Evolutionary conservation across 2,329 filamentous ascomycete species (phyloP).

Genomic region (Aspergillus fructus): DNA sequence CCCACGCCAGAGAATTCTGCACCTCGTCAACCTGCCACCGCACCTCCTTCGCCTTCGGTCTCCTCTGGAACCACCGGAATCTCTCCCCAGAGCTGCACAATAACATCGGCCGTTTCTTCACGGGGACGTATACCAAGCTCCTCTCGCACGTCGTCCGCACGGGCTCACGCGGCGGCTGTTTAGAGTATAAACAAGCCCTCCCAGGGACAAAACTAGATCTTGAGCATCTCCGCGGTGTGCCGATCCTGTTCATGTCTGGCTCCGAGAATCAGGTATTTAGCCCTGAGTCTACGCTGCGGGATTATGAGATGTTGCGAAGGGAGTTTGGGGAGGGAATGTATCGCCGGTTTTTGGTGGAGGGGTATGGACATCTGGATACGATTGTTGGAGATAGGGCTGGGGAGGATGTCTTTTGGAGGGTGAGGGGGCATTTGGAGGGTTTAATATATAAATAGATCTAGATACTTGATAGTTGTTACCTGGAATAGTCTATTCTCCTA

Average conservation of each 20-base stretch:
- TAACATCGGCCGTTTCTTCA: conserved; percentile 26
- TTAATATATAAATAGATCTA: no score
- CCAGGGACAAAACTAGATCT: conserved; percentile 13
- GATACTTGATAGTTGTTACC: no score
- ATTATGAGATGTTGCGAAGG: conserved; percentile 23
- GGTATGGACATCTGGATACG: conserved; percentile 29
- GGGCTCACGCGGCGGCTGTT: conserved; percentile 6
- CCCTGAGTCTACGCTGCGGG: conserved; percentile 23
- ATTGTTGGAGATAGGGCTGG: conserved; percentile 23
- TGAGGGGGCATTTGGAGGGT: not conserved
- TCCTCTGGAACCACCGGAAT: conserved; percentile 37
- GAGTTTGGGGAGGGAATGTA: conserved; percentile 21
- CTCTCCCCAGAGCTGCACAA: conserved; percentile 33
- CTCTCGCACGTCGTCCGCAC: conserved; percentile 31
- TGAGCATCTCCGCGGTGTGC: conserved; percentile 14
- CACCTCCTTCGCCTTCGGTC: conserved; percentile 33
- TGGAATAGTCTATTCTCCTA: no score
- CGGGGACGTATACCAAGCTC: conserved; percentile 28
- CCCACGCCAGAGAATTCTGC: conserved; percentile 29
- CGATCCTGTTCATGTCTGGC: conserved; percentile 26
- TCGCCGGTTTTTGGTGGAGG: conserved; percentile 20
- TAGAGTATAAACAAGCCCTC: not conserved
- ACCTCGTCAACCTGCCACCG: conserved; percentile 33
- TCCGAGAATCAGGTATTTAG: conserved; percentile 26
- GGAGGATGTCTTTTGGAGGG: conserved; percentile 18